A percentile compares a stretch with the other conserved stretches of the same genome.
These are phyloP conservation scores for Phytophthora multivora DNA, from an alignment of 352 stramenopile genomes.

Conservation along the genomic window DNA sequence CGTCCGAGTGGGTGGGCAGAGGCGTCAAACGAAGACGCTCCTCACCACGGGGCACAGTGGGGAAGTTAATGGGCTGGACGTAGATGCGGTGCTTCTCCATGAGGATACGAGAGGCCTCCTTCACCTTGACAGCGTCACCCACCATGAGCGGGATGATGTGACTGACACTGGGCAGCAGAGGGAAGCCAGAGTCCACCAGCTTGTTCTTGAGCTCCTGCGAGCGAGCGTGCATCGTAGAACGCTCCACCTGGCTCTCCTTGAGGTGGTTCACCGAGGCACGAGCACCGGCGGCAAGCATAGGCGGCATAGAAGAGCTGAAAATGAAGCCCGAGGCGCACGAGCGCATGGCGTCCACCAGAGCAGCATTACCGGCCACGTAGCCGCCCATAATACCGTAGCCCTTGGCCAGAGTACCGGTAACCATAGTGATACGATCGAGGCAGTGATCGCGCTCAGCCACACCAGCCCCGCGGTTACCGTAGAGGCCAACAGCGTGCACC, in stretches of 20 bases:
- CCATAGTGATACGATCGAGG: constrained; percentile 88
- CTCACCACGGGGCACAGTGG: constrained; percentile 87
- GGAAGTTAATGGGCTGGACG: constrained; percentile 93
- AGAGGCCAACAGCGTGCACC: constrained; percentile 89
- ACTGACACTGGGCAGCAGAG: constrained; percentile 84
- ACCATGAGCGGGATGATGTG: constrained; percentile 93
- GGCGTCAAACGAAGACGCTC: constrained; percentile 91
- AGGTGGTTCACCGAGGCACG: constrained; percentile 81
- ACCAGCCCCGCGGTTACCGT: constrained; percentile 85
- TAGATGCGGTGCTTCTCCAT: constrained; percentile 93
- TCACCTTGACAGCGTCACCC: constrained; percentile 86
- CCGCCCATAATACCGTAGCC: constrained; percentile 91
- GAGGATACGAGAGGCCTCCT: constrained; percentile 88
- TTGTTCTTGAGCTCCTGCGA: constrained; percentile 85
- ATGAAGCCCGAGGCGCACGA: constrained; percentile 89
- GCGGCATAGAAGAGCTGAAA: constrained; percentile 91
- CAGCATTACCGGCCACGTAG: constrained; percentile 88
- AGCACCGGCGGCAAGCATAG: constrained; percentile 83
- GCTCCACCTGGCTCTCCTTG: constrained; percentile 86
- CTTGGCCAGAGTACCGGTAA: constrained; percentile 91
- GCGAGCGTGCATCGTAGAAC: constrained; percentile 82
- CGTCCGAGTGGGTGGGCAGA: constrained; percentile 84
- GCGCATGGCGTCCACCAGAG: constrained; percentile 88
- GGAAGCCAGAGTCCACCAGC: constrained; percentile 84
- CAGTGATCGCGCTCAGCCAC: constrained; percentile 89